These are phyloP conservation scores for Bocquillonia castaneifolia DNA, from an alignment of 441 rosid genomes.

Conservation along the genomic window DNA sequence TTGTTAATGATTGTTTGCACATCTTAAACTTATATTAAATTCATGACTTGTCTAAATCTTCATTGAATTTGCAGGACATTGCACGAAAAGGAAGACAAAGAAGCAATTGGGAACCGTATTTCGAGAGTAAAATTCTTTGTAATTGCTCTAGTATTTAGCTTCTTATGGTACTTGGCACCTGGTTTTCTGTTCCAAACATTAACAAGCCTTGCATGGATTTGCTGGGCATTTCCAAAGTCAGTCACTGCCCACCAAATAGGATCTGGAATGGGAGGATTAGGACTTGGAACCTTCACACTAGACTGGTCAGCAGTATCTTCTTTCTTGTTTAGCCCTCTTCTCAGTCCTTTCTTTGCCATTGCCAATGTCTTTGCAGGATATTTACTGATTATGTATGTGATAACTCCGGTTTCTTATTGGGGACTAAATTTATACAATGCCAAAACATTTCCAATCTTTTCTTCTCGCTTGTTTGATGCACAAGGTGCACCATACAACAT, in stretches of 20 bases:
- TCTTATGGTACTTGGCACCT: conserved; percentile 25
- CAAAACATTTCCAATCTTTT: conserved; percentile 27
- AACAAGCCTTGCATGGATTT: conserved; percentile 24
- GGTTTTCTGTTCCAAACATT: conserved; percentile 23
- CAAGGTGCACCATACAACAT: conserved; percentile 24
- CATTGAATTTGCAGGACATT: conserved; percentile 24
- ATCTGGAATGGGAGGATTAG: conserved; percentile 23
- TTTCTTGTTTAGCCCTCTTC: conserved; percentile 25
- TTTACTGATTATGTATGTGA: conserved; percentile 21
- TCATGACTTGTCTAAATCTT: not conserved
- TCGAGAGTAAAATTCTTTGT: conserved; percentile 27
- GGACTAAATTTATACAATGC: conserved; percentile 27
- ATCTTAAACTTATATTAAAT: too few relatives aligned
- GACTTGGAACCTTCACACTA: conserved; percentile 19
- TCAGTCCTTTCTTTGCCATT: conserved; percentile 32
- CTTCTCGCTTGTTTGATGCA: conserved; percentile 25
- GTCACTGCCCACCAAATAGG: conserved; percentile 29
- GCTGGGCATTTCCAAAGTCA: conserved; percentile 25
- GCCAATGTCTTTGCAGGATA: conserved; percentile 30
- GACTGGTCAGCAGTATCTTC: conserved; percentile 31
- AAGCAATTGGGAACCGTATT: conserved; percentile 16
- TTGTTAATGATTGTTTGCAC: not conserved
- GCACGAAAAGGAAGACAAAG: conserved; percentile 30
- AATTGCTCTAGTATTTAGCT: conserved; percentile 25
- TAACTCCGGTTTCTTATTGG: conserved; percentile 29